phyloP scores from a whole-genome alignment of 345 rosid genomes.

The Eucalyptus regnans region DNA sequence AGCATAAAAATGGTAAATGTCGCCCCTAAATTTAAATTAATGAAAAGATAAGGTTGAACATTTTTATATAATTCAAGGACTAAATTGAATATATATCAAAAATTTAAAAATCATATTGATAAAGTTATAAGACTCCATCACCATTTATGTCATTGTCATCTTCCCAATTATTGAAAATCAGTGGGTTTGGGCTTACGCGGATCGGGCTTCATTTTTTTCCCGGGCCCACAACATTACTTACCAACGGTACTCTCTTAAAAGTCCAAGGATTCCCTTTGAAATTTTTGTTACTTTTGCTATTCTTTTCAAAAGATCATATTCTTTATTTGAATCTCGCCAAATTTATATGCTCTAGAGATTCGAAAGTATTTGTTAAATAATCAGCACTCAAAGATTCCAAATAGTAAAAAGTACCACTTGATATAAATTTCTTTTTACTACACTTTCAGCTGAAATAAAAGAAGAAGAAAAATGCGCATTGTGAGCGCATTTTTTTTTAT shows the following conservation, averaged over 20 bases:
- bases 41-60: rapidly evolving
- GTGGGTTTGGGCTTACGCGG: background rate
- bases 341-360: background rate
- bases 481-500: background rate
- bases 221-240: background rate
- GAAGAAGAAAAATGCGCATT: background rate
- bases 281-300: background rate
- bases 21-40: background rate
- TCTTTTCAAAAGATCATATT: background rate
- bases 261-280: background rate
- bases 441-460: background rate
- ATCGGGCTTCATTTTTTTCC: background rate
- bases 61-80: rapidly evolving
- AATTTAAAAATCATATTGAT: rapidly evolving
- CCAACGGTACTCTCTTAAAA: background rate
- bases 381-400: background rate
- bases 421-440: background rate
- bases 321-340: background rate
- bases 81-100: rapidly evolving
- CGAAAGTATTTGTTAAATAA: background rate
- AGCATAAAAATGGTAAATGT: background rate
- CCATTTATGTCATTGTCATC: background rate
- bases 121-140: no score
- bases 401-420: background rate
- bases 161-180: background rate